A percentile compares a stretch with the other conserved stretches of the same genome.
Evolutionary conservation across 768 basidiomycete genomes (phyloP).

Genomic region (Lactifluus hygrophoroides): DNA sequence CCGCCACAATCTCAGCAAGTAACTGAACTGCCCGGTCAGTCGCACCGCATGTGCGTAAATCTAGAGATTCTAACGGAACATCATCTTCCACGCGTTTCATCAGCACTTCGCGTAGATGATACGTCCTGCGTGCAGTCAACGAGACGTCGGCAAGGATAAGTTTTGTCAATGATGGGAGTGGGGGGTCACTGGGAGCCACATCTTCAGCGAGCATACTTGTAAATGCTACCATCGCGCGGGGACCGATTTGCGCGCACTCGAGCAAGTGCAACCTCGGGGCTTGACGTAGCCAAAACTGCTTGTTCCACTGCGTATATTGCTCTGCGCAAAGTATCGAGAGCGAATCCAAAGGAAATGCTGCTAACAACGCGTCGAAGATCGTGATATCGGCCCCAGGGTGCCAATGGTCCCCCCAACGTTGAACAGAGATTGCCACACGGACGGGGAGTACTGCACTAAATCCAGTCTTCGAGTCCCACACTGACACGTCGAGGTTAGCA

Average conservation of each 20-base stretch:
- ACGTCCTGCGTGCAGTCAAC: neutral
- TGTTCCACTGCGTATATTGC: neutral
- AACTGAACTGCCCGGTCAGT: neutral
- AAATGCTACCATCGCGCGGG: neutral
- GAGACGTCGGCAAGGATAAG: neutral
- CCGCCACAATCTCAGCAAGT: neutral
- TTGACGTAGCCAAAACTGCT: neutral
- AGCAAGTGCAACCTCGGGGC: neutral
- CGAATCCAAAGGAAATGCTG: neutral
- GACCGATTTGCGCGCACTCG: neutral
- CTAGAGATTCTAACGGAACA: constrained; percentile 18
- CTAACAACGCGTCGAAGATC: neutral
- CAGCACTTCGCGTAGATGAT: neutral
- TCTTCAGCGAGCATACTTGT: neutral
- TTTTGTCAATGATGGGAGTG: neutral
- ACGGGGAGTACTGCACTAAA: neutral
- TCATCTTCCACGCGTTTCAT: neutral
- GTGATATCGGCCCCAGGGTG: fast-evolving
- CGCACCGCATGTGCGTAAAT: neutral
- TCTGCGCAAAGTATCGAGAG: neutral
- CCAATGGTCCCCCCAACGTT: neutral
- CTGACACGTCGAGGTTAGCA: neutral
- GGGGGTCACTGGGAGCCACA: neutral
- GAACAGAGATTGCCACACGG: neutral
- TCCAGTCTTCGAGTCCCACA: fast-evolving